Evolutionary conservation across 495 filamentous ascomycete species (phyloP).

Genomic region (Corynascus novoguineensis): DNA sequence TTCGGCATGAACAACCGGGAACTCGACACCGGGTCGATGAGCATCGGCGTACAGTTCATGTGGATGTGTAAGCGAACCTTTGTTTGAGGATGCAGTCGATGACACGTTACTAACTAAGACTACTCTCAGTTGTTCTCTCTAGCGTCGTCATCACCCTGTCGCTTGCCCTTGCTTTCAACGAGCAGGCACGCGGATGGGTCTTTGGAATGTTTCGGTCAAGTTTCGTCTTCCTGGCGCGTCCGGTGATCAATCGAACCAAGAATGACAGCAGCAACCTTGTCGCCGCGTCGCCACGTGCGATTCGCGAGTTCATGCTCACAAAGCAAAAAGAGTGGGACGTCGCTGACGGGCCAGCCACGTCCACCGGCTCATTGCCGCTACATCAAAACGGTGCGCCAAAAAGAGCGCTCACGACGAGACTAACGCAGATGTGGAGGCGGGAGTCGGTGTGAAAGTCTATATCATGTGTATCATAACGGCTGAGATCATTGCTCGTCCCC

Average conservation of each 20-base stretch:
- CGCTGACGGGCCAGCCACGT: neutral
- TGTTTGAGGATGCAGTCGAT: too few relatives aligned
- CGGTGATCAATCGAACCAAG: neutral
- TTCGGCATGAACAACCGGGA: slow-evolving; percentile 42
- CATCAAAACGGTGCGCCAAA: slow-evolving; percentile 3
- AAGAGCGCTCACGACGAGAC: too few relatives aligned
- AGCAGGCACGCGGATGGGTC: slow-evolving; percentile 16
- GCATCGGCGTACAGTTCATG: slow-evolving; percentile 25
- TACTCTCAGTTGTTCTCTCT: slow-evolving; percentile 19
- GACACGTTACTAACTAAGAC: neutral
- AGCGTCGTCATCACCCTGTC: slow-evolving; percentile 19
- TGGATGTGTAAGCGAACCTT: slow-evolving; percentile 32
- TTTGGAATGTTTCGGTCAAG: slow-evolving; percentile 14
- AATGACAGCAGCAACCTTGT: slow-evolving; percentile 2
- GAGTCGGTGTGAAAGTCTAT: neutral
- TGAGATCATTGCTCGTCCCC: too few relatives aligned
- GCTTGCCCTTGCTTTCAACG: slow-evolving; percentile 24
- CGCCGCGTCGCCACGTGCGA: slow-evolving; percentile 16
- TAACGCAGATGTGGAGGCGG: too few relatives aligned
- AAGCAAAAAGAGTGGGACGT: slow-evolving; percentile 24
- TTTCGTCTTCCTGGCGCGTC: slow-evolving; percentile 9
- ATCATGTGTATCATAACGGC: too few relatives aligned
- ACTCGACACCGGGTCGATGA: slow-evolving; percentile 25
- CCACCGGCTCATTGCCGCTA: slow-evolving; percentile 14
- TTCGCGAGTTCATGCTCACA: slow-evolving; percentile 25